phyloP scores from a whole-genome alignment of 2,329 filamentous ascomycete species.

The Ophiostoma himal-ulmi region DNA sequence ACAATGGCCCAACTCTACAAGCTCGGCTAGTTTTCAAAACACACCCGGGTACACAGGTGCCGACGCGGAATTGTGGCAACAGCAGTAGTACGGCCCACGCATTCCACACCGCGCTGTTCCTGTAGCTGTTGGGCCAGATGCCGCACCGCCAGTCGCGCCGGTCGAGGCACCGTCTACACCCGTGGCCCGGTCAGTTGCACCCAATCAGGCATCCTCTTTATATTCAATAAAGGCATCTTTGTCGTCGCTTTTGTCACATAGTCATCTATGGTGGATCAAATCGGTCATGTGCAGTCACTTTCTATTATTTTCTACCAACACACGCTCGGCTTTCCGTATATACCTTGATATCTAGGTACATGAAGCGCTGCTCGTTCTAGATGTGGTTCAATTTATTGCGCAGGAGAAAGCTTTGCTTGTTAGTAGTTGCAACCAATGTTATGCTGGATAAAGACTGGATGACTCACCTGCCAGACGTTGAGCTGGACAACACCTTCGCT shows the following conservation, averaged over 20 bases:
- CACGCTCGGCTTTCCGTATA: not conserved
- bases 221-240: not conserved
- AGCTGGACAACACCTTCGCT: constrained; percentile 20
- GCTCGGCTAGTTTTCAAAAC: not conserved
- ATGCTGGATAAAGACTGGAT: not conserved
- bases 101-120: not conserved
- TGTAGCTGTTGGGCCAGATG: not conserved
- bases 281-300: not conserved
- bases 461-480: constrained; percentile 24
- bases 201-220: not conserved
- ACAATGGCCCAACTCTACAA: not conserved
- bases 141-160: not conserved
- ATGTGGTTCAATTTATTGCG: not conserved
- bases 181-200: not conserved
- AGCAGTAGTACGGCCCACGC: not conserved
- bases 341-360: not conserved
- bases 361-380: not conserved
- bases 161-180: not conserved
- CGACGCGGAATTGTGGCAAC: not conserved
- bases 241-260: not conserved
- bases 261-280: not conserved
- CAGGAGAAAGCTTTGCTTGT: constrained; percentile 6
- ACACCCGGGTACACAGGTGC: not conserved
- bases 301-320: not conserved
- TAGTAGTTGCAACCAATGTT: not conserved